Evolutionary conservation across 2,329 filamentous ascomycete genomes (phyloP).

Genomic region (Aspergillus hiratsukae): DNA sequence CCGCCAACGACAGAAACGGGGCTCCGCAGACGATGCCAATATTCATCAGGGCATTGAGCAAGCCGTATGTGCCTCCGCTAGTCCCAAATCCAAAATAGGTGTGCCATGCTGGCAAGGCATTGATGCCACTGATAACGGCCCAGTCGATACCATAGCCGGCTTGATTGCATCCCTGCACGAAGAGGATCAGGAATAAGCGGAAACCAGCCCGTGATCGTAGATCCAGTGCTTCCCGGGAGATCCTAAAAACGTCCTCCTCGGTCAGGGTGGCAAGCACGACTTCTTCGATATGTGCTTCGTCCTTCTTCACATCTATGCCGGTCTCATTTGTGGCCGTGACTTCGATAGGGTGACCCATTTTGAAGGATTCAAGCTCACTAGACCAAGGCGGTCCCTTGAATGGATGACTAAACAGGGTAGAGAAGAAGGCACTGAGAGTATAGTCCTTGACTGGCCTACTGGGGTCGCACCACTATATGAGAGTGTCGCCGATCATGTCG

Average conservation of each 20-base stretch:
- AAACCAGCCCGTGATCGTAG: conserved; percentile 41
- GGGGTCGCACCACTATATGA: neutral
- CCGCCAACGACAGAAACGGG: conserved; percentile 48
- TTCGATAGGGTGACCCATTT: neutral
- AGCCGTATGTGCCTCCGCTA: conserved; percentile 38
- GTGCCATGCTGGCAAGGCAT: conserved; percentile 42
- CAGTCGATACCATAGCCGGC: conserved; percentile 48
- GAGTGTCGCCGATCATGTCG: neutral
- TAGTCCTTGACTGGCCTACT: neutral
- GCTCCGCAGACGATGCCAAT: conserved; percentile 47
- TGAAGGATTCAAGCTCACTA: neutral
- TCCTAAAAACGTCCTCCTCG: conserved; percentile 43
- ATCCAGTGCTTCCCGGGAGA: conserved; percentile 40
- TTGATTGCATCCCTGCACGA: conserved; percentile 46
- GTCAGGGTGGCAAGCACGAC: conserved; percentile 43
- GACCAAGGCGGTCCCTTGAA: neutral
- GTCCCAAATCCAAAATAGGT: conserved; percentile 42
- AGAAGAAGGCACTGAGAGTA: neutral
- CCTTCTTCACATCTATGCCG: conserved; percentile 4
- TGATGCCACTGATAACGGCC: conserved; percentile 48
- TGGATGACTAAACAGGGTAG: neutral
- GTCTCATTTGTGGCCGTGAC: neutral
- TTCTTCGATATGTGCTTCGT: conserved; percentile 38
- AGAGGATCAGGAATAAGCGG: conserved; percentile 41
- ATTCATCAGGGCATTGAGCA: conserved; percentile 47